Conservation (phyloP, 306 rosid species). For the Carpinus fangiana region DNA sequence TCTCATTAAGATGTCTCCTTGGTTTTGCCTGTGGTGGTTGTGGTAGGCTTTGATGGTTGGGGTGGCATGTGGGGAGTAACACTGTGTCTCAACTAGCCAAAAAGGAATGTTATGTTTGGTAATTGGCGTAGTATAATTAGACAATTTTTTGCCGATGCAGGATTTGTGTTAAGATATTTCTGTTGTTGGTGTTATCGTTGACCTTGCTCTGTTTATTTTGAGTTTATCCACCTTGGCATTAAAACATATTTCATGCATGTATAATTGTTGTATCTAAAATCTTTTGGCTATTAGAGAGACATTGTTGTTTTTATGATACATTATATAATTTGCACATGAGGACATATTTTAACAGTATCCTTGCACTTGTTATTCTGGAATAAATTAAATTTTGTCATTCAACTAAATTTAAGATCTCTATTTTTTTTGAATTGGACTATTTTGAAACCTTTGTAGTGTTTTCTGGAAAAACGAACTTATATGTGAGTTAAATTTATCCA, state of each 20-base stretch:
- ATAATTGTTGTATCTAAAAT: background rate
- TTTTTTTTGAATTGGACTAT: background rate
- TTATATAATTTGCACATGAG: background rate
- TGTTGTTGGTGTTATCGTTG: background rate
- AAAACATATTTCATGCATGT: background rate
- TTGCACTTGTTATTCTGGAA: background rate
- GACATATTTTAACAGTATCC: background rate
- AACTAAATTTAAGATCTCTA: background rate
- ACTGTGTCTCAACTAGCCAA: background rate
- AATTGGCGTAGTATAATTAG: background rate
- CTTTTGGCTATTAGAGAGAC: background rate
- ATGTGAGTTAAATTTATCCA: background rate
- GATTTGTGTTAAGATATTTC: too few species aligned
- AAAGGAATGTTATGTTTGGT: background rate
- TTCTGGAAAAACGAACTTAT: background rate
- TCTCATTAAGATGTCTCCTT: background rate
- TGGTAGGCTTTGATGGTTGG: background rate
- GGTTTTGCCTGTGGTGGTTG: background rate
- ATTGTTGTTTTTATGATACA: background rate
- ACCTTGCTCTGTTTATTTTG: background rate
- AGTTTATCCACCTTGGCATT: background rate
- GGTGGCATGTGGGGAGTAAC: background rate
- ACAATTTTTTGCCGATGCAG: background rate
- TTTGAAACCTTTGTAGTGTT: background rate
- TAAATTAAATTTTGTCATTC: background rate